Conservation (phyloP, 148 eudicot genomes). For the Chenopodium berlandieri region DNA sequence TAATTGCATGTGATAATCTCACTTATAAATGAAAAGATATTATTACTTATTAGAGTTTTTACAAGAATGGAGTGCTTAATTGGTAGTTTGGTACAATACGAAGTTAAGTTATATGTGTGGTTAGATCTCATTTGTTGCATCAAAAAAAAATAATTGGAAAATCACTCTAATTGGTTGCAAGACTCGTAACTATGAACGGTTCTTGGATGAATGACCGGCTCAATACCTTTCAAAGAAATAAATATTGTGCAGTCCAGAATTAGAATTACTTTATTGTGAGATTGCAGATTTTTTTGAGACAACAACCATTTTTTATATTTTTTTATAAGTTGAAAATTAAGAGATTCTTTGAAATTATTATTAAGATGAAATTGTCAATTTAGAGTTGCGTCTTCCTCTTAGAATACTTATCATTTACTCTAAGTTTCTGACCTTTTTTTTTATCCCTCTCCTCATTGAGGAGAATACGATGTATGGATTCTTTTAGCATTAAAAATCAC, state of each 20-base stretch:
- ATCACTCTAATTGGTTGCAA: too few species aligned
- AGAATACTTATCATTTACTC: neutral
- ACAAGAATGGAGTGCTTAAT: too few species aligned
- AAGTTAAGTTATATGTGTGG: too few species aligned
- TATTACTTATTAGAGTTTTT: too few species aligned
- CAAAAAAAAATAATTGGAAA: too few species aligned
- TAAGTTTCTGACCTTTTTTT: neutral
- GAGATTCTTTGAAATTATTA: neutral
- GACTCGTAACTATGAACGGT: too few species aligned
- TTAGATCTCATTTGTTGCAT: too few species aligned
- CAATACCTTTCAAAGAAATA: neutral
- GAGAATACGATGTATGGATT: neutral
- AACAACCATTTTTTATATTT: neutral
- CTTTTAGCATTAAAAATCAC: neutral
- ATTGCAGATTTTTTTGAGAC: neutral
- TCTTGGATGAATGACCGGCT: neutral
- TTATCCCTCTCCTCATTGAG: neutral
- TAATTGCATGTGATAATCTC: too few species aligned
- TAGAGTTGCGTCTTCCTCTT: neutral
- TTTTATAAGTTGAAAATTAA: neutral
- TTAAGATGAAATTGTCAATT: neutral
- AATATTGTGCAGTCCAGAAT: neutral
- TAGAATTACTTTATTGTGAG: too few species aligned
- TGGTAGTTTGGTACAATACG: too few species aligned
- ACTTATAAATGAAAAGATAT: too few species aligned